Percentiles rank a stretch among this genome's conserved stretches.
Evolutionary conservation across 1,139 yeast species (phyloP).

Genomic region (Magnusiomyces suaveolens): DNA sequence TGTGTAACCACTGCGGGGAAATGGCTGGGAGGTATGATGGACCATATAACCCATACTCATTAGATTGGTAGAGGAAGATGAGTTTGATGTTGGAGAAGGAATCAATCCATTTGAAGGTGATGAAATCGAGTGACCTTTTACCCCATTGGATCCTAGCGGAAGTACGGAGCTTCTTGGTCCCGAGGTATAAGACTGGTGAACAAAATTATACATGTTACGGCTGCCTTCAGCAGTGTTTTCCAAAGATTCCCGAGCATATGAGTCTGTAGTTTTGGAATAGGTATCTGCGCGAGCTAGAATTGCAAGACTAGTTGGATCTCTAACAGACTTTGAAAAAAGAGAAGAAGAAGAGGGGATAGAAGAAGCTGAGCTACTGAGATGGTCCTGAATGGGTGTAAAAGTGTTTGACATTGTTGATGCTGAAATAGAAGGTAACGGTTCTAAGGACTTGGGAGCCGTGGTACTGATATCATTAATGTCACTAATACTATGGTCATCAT

Average conservation of each 20-base stretch:
- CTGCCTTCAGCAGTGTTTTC: not conserved
- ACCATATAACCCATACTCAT: not conserved
- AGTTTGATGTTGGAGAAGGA: not conserved
- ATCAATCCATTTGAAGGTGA: slow-evolving; percentile 1
- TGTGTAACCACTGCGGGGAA: slow-evolving; percentile 15
- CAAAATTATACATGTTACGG: not conserved
- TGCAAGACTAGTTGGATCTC: not conserved
- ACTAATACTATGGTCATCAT: too few relatives aligned
- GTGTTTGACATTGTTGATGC: not conserved
- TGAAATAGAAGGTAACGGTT: not conserved
- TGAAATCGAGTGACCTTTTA: too few relatives aligned
- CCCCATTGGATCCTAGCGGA: too few relatives aligned
- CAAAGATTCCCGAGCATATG: not conserved
- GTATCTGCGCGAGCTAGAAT: not conserved
- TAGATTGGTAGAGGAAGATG: slow-evolving; percentile 3
- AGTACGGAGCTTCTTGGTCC: not conserved
- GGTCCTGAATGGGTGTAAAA: slow-evolving; percentile 3
- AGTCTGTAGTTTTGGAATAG: not conserved
- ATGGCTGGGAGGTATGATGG: slow-evolving; percentile 3
- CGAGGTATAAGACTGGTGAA: not conserved
- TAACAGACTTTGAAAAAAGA: not conserved
- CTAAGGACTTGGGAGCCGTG: too few relatives aligned
- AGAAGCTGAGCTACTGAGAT: not conserved
- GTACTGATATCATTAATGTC: too few relatives aligned
- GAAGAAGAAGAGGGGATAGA: not conserved